Percentiles rank a stretch among this genome's conserved stretches.
Evolutionary conservation across 345 rosid species (phyloP).

Genomic region (Euphorbia peplus): DNA sequence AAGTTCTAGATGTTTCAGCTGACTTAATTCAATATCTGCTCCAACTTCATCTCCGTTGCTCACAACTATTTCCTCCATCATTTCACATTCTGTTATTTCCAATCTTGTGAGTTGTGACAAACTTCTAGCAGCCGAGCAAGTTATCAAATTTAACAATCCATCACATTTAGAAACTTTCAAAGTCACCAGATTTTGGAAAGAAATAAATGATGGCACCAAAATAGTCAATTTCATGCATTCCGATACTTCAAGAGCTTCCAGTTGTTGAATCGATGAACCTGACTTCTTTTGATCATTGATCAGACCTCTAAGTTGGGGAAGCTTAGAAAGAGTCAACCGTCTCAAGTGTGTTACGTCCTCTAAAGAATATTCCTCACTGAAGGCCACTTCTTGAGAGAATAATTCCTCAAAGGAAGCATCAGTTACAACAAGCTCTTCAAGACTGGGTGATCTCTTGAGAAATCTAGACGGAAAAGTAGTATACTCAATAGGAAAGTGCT

Average conservation of each 20-base stretch:
- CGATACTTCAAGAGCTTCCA: not conserved
- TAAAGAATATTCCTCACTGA: not conserved
- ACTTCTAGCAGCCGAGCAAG: not conserved
- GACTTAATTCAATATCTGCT: not conserved
- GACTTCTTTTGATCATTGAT: not conserved
- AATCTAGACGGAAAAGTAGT: not conserved
- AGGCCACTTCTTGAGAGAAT: not conserved
- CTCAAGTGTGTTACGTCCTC: not conserved
- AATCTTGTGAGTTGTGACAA: not conserved
- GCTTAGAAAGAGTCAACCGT: constrained; percentile 2
- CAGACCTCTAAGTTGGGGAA: not conserved
- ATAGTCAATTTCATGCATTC: not conserved
- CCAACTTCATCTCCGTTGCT: not conserved
- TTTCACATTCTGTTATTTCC: not conserved
- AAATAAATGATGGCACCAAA: not conserved
- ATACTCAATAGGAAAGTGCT: not conserved
- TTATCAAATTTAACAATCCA: not conserved
- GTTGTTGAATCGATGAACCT: not conserved
- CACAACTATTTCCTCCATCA: not conserved
- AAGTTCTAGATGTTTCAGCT: not conserved
- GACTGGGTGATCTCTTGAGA: not conserved
- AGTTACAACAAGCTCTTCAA: not conserved
- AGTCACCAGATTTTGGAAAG: not conserved
- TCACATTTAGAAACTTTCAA: not conserved
- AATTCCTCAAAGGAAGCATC: not conserved